Evolutionary conservation across 1,284 basidiomycete species (phyloP), one percentile per base, ranked within the genome.

Genomic region (Trametes hirsuta): DNA sequence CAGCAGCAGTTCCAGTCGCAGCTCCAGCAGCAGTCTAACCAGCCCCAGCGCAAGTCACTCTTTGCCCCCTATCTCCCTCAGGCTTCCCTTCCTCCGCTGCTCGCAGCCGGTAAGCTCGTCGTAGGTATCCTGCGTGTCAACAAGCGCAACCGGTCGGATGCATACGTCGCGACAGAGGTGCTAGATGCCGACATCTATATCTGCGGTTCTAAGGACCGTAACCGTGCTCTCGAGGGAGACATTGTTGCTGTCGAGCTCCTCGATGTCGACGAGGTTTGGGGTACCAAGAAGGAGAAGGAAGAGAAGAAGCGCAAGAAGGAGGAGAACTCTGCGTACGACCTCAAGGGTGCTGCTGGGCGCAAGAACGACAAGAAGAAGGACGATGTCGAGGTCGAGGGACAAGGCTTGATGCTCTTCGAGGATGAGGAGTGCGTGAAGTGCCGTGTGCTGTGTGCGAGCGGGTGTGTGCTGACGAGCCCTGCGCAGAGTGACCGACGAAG

Each of bases 251-350:
- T 99, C 40, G 97, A 99, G 76, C 85, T 99, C 46, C 85, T 99
- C 60, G 97, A 99, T 68, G 97, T 97, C 24, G 95, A 97, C 71
- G 95, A 97, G 77, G 97, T 99, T 8, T 98, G 97, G 97, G 90
- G 91, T 21, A 97, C 96, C 14, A 99, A 99, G 83, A 98, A 98
- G 80, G 97, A 99, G 80, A 99, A 99, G 80, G 97, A 99, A 75
- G 97, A 99, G 81, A 99, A 99, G 87, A 98, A 98, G 82, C 85
- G 95, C 72, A 97, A 97, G 79, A 99, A 99, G 85, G 97, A 99
- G 78, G 97, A 99, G 79, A 96, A 96, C 72, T 89, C 94, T 18
- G 92, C 93, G 0, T 97, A 94, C 74, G 94, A 95, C 69, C 71
- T 88, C 58, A 93, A 90, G 74, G 84, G 87, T 11, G 82, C 80